Evolutionary conservation across 176 grass and related monocot genomes (phyloP), one percentile per base, ranked within the genome.

Genomic region (Rhynchospora tenuis): DNA sequence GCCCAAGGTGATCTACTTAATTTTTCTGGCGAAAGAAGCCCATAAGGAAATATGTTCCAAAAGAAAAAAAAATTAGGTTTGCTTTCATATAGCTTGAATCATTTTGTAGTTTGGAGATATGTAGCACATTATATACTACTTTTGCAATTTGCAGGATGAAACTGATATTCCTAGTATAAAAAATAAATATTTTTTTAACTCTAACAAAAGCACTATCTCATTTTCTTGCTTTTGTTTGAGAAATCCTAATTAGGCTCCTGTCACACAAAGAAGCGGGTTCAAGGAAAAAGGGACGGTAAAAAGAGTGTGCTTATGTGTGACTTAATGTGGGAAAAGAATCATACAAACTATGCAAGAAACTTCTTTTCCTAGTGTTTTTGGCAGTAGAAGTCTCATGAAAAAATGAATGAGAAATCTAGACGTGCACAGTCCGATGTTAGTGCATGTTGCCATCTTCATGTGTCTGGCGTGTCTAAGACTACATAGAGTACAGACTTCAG

Each of bases 381-480:
- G 59, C 57, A 82, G 42, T 82, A 82, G 59, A 82, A 82, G 77
- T 48, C 59, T 82, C 60, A 19, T 47, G 61, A 51, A 66, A 64
- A 64, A 79, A 38, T 51, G 23, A 44, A 8, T 45, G 38, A 67
- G 9, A 77, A 6, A 56, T 73, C 84, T 20, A 12, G 22, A 59
- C 54, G 79, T 78, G 79, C 76, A 77, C 78, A 63, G 11, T 23
- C 75, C 0, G 85, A 66, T 59, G 45, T 86, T 88, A 63, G 61
- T 88, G 88, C 69, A 54, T 24, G 59, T 67, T 82, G 22, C 56
- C 43, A 82, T 82, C 80, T 82, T 31, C 80, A 82, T 67, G 62
- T 48, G 0, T 48, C 60, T 27, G 27, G 79, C 59, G 26, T 82
- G 56, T 82, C 43, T 17, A 82, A 59, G 19, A 10, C 19, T 73